Evolutionary conservation across 495 filamentous ascomycete genomes (phyloP).

Genomic region (Friedmanniomyces endolithicus): DNA sequence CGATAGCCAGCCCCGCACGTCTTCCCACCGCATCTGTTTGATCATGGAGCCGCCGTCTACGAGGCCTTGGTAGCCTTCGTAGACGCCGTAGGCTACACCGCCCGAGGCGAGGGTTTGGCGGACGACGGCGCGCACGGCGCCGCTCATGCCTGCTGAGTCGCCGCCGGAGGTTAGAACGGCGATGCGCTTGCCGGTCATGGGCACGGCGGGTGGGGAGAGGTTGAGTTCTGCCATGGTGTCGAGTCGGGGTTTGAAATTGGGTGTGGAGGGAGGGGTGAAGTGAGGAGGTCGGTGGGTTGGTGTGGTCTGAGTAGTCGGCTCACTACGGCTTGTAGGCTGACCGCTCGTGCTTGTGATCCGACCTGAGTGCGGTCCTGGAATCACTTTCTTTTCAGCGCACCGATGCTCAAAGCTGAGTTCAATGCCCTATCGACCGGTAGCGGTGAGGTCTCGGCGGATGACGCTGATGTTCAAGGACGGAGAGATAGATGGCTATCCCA

Average conservation of each 20-base stretch:
- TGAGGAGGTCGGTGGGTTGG: no score
- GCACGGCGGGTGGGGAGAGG: slow-evolving; percentile 9
- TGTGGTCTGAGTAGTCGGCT: no score
- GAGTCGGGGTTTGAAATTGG: background rate
- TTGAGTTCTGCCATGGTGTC: slow-evolving; percentile 15
- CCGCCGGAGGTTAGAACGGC: slow-evolving; percentile 94
- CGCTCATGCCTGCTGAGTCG: slow-evolving; percentile 97
- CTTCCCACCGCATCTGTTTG: slow-evolving; percentile 76
- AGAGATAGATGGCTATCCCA: no score
- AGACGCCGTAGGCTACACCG: slow-evolving; percentile 80
- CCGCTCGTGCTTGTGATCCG: no score
- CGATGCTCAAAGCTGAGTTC: no score
- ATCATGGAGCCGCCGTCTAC: slow-evolving; percentile 84
- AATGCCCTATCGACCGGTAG: no score
- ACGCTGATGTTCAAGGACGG: no score
- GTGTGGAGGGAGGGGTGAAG: background rate
- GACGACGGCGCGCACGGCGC: slow-evolving; percentile 83
- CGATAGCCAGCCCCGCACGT: slow-evolving; percentile 87
- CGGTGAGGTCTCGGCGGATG: no score
- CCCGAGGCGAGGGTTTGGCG: slow-evolving; percentile 77
- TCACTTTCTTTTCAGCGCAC: no score
- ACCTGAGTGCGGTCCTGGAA: no score
- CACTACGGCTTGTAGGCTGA: no score
- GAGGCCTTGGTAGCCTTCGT: slow-evolving; percentile 93
- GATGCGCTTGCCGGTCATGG: slow-evolving; percentile 55